Evolutionary conservation across 2,329 filamentous ascomycete species (phyloP).

Genomic region (Epichloe amarillans): DNA sequence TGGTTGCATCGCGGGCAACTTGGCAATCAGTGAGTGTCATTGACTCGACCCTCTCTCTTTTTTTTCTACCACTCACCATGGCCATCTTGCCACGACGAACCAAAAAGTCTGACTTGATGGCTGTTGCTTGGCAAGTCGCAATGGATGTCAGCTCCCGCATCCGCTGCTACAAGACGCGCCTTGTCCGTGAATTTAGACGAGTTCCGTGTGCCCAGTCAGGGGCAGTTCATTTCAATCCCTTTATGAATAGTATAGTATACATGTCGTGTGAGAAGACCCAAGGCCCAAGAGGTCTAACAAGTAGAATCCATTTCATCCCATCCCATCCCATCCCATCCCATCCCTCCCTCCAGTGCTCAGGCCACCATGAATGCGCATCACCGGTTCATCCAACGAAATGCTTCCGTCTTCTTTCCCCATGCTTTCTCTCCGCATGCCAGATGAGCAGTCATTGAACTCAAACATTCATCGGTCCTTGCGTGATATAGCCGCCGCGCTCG

Average conservation of each 20-base stretch:
- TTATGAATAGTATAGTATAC: slow-evolving; percentile 2
- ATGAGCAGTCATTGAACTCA: not conserved
- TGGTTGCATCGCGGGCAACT: not conserved
- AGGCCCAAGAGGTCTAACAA: not conserved
- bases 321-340: no score
- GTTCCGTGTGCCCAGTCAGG: not conserved
- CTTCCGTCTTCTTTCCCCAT: not conserved
- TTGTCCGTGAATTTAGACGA: no score
- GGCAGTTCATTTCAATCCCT: slow-evolving; percentile 1
- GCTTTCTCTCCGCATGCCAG: not conserved
- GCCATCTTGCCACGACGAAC: no score
- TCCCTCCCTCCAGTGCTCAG: no score
- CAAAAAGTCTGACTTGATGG: no score
- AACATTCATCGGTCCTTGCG: not conserved
- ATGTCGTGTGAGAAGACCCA: not conserved
- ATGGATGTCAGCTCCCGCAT: not conserved
- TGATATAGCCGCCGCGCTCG: not conserved
- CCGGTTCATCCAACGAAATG: not conserved
- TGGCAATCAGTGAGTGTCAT: not conserved
- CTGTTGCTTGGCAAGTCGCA: not conserved
- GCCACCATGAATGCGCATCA: not conserved
- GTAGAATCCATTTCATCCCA: not conserved
- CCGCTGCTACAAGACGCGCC: not conserved
- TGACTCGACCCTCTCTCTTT: no score
- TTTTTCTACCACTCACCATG: no score